Conservation (phyloP, 2,329 filamentous ascomycete species). For the Spiromastix sp. region DNA sequence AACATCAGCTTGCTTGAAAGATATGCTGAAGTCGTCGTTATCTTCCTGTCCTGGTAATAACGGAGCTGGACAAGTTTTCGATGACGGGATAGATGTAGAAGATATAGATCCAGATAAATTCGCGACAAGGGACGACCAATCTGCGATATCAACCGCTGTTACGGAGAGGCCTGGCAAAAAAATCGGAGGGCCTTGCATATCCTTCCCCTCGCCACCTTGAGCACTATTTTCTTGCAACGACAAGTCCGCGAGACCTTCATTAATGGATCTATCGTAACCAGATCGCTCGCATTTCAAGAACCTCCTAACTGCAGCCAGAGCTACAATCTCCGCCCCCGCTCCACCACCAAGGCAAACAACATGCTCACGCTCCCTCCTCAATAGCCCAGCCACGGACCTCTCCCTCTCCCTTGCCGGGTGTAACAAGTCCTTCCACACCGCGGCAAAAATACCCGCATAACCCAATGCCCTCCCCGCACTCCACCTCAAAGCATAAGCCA, state of each 20-base stretch:
- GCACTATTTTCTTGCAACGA: constrained; percentile 11
- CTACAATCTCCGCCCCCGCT: constrained; percentile 56
- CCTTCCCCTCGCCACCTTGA: neutral
- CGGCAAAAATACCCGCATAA: constrained; percentile 54
- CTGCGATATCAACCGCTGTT: constrained; percentile 68
- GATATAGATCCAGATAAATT: constrained; percentile 49
- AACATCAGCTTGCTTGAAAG: constrained; percentile 43
- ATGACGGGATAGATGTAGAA: constrained; percentile 20
- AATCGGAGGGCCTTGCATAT: constrained; percentile 1
- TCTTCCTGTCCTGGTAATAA: constrained; percentile 11
- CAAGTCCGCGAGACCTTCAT: constrained; percentile 10
- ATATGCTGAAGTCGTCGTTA: constrained; percentile 17
- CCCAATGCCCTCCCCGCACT: constrained; percentile 76
- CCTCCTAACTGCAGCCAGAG: constrained; percentile 45
- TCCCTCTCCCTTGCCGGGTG: neutral
- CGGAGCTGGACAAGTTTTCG: constrained; percentile 21
- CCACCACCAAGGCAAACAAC: constrained; percentile 54
- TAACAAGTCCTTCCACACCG: constrained; percentile 11
- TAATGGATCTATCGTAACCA: constrained; percentile 3
- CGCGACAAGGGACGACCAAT: constrained; percentile 57
- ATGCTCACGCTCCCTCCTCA: constrained; percentile 16
- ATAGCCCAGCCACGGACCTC: neutral
- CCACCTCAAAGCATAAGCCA: constrained; percentile 83
- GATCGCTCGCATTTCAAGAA: constrained; percentile 18
- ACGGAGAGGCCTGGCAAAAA: constrained; percentile 31